phyloP scores from a whole-genome alignment of 495 filamentous ascomycete species.

The Trichoderma virens region DNA sequence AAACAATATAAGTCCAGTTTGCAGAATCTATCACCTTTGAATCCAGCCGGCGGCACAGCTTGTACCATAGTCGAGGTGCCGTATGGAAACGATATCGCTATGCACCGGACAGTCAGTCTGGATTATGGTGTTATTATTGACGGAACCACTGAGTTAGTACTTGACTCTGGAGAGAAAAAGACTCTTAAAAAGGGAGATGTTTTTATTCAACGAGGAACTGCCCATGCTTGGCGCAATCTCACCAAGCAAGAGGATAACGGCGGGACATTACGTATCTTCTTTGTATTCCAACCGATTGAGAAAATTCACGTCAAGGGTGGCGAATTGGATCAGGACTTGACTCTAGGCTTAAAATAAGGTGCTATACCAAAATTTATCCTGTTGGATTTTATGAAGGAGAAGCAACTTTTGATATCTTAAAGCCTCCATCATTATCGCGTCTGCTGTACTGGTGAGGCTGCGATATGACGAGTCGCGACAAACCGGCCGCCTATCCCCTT shows the following conservation, averaged over 20 bases:
- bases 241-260: not conserved
- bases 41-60: not conserved
- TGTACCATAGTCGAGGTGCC: not conserved
- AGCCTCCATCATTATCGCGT: too few species aligned
- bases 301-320: not conserved
- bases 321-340: not conserved
- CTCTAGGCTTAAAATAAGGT: not conserved
- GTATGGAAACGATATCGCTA: conserved; percentile 13
- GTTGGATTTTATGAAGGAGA: too few species aligned
- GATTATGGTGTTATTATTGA: conserved; percentile 63
- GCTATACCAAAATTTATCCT: too few species aligned
- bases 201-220: conserved; percentile 48
- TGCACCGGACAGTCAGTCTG: conserved; percentile 56
- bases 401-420: too few species aligned
- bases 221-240: conserved; percentile 53
- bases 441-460: too few species aligned
- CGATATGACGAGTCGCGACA: too few species aligned
- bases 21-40: not conserved
- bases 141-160: conserved; percentile 44
- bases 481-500: too few species aligned
- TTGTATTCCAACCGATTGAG: not conserved
- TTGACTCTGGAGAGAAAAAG: conserved; percentile 48
- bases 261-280: not conserved
- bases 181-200: conserved; percentile 46
- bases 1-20: not conserved